Conservation (phyloP, 768 basidiomycete species). For the Leucosporidium scottii region DNA sequence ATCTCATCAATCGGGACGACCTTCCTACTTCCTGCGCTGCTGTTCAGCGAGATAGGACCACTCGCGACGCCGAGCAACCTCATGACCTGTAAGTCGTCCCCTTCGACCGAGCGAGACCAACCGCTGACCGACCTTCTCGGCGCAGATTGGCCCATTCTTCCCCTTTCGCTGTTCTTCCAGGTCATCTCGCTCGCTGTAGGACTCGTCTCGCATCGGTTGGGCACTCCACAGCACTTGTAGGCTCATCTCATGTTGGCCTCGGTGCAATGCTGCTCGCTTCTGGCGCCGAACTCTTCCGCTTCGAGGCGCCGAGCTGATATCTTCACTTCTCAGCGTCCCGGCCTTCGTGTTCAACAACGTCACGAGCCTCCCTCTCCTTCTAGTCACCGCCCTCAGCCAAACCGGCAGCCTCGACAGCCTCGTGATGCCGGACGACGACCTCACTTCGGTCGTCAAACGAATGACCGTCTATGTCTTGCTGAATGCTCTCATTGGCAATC, state of each 20-base stretch:
- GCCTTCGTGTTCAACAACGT: slow-evolving; percentile 43
- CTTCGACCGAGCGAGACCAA: neutral
- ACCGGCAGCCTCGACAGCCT: slow-evolving; percentile 39
- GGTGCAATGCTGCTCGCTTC: too few relatives aligned
- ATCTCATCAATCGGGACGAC: slow-evolving; percentile 14
- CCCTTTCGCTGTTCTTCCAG: slow-evolving; percentile 39
- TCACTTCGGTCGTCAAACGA: slow-evolving; percentile 34
- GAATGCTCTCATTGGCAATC: slow-evolving; percentile 41
- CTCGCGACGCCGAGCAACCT: slow-evolving; percentile 39
- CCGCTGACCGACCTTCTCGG: neutral
- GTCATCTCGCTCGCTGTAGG: slow-evolving; percentile 38
- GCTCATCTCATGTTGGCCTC: slow-evolving; percentile 10
- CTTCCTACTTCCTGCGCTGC: slow-evolving; percentile 39
- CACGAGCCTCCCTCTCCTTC: slow-evolving; percentile 40
- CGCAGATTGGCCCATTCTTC: slow-evolving; percentile 32
- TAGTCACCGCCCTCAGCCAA: slow-evolving; percentile 38
- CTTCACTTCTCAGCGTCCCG: slow-evolving; percentile 38
- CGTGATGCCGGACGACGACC: slow-evolving; percentile 25
- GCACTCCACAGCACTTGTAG: neutral
- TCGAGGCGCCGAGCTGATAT: slow-evolving; percentile 6
- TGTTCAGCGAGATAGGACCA: slow-evolving; percentile 43
- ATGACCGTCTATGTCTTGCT: slow-evolving; percentile 41
- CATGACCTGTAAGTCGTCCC: slow-evolving; percentile 36
- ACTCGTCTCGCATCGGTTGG: slow-evolving; percentile 16
- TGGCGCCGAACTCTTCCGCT: too few relatives aligned